phyloP scores from a whole-genome alignment of 371 early-diverging fungal species.

The Mucor irregularis region DNA sequence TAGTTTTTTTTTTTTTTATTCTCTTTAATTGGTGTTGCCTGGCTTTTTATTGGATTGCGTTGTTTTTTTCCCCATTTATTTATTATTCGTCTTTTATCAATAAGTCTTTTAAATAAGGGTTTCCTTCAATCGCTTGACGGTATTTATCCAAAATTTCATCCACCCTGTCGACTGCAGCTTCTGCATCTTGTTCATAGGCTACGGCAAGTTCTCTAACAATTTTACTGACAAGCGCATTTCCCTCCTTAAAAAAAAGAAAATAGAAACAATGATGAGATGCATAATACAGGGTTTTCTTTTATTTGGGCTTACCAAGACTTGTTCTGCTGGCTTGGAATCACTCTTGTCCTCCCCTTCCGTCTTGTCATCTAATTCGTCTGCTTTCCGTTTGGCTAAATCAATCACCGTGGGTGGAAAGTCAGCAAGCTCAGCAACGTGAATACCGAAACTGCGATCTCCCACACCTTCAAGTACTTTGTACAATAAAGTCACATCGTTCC shows the following conservation, averaged over 20 bases:
- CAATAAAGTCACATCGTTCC: constrained; percentile 76
- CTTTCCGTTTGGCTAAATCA: constrained; percentile 84
- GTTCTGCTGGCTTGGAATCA: not conserved
- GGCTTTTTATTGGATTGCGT: too few relatives aligned
- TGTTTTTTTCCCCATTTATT: too few relatives aligned
- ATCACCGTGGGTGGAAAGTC: constrained; percentile 90
- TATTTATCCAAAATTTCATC: constrained; percentile 45
- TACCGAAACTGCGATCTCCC: constrained; percentile 98
- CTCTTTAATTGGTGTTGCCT: not conserved
- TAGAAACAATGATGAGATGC: too few relatives aligned
- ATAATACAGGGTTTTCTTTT: too few relatives aligned
- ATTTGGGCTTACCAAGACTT: too few relatives aligned
- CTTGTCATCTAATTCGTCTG: constrained; percentile 79
- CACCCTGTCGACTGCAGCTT: constrained; percentile 31
- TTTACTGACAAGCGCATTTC: constrained; percentile 8
- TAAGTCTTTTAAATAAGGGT: constrained; percentile 48
- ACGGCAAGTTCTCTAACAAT: constrained; percentile 45
- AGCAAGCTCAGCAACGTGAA: constrained; percentile 97
- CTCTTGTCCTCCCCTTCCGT: not conserved
- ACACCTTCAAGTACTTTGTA: constrained; percentile 89
- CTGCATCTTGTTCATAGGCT: constrained; percentile 28
- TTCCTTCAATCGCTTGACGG: constrained; percentile 36
- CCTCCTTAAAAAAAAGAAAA: too few relatives aligned
- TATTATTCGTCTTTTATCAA: not conserved
- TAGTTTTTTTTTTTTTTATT: not conserved